Evolutionary conservation across 1,284 basidiomycete species (phyloP).

Genomic region (Phylloporus sp.): DNA sequence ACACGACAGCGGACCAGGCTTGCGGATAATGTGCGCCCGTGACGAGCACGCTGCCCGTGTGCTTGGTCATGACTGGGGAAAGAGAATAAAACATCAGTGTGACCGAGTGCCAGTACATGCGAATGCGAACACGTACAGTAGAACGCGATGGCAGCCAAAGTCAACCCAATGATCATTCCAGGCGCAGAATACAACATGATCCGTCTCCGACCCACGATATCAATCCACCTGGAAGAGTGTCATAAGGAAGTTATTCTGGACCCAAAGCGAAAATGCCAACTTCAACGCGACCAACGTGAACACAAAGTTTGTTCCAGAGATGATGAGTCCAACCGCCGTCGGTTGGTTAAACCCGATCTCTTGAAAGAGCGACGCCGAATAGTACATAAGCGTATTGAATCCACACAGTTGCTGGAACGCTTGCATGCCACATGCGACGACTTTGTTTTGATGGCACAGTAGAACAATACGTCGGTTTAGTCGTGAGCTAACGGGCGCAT

Average conservation of each 20-base stretch:
- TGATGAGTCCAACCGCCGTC: conserved; percentile 78
- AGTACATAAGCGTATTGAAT: conserved; percentile 78
- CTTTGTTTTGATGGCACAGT: conserved; percentile 40
- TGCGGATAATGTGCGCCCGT: conserved; percentile 67
- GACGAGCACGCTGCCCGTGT: conserved; percentile 69
- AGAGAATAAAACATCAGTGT: background rate
- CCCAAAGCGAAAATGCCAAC: conserved; percentile 14
- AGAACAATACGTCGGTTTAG: background rate
- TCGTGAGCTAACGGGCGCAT: background rate
- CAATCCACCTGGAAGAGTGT: conserved; percentile 57
- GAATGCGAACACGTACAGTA: conserved; percentile 54
- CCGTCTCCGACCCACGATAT: conserved; percentile 74
- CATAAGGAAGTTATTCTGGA: background rate
- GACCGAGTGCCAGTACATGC: background rate
- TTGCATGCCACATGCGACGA: conserved; percentile 80
- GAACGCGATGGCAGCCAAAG: conserved; percentile 76
- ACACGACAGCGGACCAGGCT: conserved; percentile 70
- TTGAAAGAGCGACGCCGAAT: conserved; percentile 79
- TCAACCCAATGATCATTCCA: conserved; percentile 75
- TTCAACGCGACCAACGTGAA: conserved; percentile 83
- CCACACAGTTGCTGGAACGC: conserved; percentile 85
- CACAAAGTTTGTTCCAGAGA: conserved; percentile 80
- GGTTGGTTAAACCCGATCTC: conserved; percentile 82
- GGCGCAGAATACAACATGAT: conserved; percentile 82
- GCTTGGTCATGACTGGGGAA: conserved; percentile 62